phyloP scores from a whole-genome alignment of 768 basidiomycete species.

The Kwoniella newhampshirensis region DNA sequence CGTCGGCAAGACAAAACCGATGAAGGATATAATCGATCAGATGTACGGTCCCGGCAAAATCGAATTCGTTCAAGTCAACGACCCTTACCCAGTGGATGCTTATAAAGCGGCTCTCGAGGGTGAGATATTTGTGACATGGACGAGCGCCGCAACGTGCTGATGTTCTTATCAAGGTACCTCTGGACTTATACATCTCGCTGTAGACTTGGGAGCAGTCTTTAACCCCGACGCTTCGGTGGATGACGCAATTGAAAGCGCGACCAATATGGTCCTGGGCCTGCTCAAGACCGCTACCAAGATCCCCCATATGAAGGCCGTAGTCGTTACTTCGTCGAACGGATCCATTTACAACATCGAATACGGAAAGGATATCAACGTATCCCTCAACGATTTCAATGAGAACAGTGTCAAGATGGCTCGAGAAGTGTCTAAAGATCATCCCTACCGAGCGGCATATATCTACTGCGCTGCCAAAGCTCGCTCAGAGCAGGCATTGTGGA shows the following conservation, averaged over 20 bases:
- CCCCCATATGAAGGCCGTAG: background rate
- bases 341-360: background rate
- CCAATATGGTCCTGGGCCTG: background rate
- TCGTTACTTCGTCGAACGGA: background rate
- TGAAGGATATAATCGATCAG: slow-evolving; percentile 6
- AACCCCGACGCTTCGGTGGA: background rate
- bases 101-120: slow-evolving; percentile 1
- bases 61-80: slow-evolving; percentile 6
- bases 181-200: too few species aligned
- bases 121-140: too few species aligned
- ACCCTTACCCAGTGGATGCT: background rate
- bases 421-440: background rate
- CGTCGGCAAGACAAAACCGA: slow-evolving; percentile 3
- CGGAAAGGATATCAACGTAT: background rate
- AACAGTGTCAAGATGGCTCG: too few species aligned
- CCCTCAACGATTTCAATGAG: too few species aligned
- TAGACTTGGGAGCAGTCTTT: background rate
- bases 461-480: background rate
- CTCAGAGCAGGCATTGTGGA: slow-evolving; percentile 5
- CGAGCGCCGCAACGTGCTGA: too few species aligned
- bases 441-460: background rate
- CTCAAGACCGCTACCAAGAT: slow-evolving; percentile 1
- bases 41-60: slow-evolving; percentile 7
- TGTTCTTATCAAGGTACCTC: too few species aligned
- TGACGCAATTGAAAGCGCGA: background rate